These are phyloP conservation scores for Trichoderma citrinoviride DNA, from an alignment of 2,329 filamentous ascomycete genomes.

Conservation along the genomic window DNA sequence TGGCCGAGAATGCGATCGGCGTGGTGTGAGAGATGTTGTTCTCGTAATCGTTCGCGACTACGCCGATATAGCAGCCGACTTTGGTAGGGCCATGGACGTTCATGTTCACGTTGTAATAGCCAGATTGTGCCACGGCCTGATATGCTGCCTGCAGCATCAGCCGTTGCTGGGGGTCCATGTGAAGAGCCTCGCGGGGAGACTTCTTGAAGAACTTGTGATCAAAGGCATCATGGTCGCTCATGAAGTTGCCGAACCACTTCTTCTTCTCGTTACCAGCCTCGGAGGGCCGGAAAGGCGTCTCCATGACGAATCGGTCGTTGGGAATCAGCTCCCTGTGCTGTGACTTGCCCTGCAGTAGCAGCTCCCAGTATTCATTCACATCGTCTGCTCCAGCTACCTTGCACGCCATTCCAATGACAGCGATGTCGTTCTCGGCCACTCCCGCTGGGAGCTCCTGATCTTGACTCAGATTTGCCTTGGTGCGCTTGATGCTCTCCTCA, in stretches of 20 bases:
- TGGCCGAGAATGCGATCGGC: constrained; percentile 38
- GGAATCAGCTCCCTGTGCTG: constrained; percentile 13
- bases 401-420: constrained; percentile 42
- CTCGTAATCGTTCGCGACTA: constrained; percentile 39
- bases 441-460: too few relatives aligned
- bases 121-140: constrained; percentile 37
- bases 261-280: background rate
- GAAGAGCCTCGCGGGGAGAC: constrained; percentile 35
- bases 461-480: too few relatives aligned
- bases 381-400: constrained; percentile 37
- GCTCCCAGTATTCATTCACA: constrained; percentile 36
- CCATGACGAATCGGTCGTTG: background rate
- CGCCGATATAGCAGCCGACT: constrained; percentile 40
- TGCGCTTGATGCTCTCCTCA: too few relatives aligned
- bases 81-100: background rate
- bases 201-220: constrained; percentile 44
- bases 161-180: constrained; percentile 43
- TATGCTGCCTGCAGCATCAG: constrained; percentile 41
- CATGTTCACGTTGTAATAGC: constrained; percentile 24
- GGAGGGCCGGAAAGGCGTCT: background rate
- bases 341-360: constrained; percentile 24
- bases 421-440: constrained; percentile 28
- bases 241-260: constrained; percentile 29
- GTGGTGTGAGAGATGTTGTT: constrained; percentile 39
- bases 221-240: constrained; percentile 30